Conservation (phyloP, 768 basidiomycete genomes). For the Lentinus brumalis region DNA sequence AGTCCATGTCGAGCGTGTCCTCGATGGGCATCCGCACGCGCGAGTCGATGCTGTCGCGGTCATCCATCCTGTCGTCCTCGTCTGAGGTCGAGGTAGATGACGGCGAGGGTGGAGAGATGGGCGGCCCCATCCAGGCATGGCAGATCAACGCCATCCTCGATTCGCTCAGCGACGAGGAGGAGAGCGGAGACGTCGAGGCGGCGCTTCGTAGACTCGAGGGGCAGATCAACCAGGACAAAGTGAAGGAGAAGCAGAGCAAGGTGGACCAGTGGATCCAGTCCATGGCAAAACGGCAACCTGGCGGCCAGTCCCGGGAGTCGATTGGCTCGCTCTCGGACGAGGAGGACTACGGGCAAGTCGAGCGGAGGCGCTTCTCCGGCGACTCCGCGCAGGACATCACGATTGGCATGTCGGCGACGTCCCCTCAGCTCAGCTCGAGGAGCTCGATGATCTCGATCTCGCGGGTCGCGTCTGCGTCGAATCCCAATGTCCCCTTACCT, state of each 20-base stretch:
- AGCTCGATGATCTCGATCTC: conserved; percentile 15
- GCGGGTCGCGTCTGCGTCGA: conserved; percentile 2
- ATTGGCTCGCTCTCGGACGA: conserved; percentile 35
- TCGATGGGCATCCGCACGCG: conserved; percentile 76
- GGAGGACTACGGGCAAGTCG: conserved; percentile 37
- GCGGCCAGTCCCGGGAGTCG: conserved; percentile 47
- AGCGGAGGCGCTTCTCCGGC: conserved; percentile 14
- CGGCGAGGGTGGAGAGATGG: conserved; percentile 38
- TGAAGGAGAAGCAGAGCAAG: conserved; percentile 71
- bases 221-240: conserved; percentile 73
- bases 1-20: conserved; percentile 65
- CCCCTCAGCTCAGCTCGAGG: conserved; percentile 10
- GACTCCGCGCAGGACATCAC: conserved; percentile 8
- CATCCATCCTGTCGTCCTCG: conserved; percentile 39
- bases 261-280: conserved; percentile 82
- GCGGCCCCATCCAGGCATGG: conserved; percentile 70
- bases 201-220: conserved; percentile 84
- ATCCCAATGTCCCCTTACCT: conserved; percentile 4
- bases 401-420: conserved; percentile 13
- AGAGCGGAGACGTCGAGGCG: conserved; percentile 78
- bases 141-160: conserved; percentile 80
- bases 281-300: conserved; percentile 65
- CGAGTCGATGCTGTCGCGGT: conserved; percentile 57
- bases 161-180: conserved; percentile 70
- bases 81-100: conserved; percentile 13